Evolutionary conservation across 2,329 filamentous ascomycete genomes (phyloP), one percentile per base, ranked within the genome.

Genomic region (Bretziella fagacearum): DNA sequence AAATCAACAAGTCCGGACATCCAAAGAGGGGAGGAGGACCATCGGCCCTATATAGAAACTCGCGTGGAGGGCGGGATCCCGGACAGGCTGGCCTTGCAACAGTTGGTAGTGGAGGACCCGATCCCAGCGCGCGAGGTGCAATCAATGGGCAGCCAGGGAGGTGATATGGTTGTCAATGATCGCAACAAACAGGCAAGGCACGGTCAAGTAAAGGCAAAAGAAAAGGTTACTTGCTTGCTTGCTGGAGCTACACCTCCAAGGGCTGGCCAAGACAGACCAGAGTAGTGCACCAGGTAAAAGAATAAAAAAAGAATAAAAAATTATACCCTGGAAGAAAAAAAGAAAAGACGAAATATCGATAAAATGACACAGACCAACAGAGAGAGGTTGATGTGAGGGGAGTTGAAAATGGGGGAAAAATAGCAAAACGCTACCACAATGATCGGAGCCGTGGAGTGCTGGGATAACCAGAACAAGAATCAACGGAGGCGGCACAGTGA

Each of bases 301-400:
- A 30, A 43, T 48, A 52, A 53, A 51, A 15, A 27, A 35, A 29
- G 36, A 13, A 15, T 5, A 23, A 20, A 40, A 30, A 20, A 43
- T 27, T 33, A 17, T 22, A 32, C 4, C 25, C 43, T 15, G 20
- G 37, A 48, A 43, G 20, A 48, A 36, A 44, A n/a, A 40, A 40
- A 22, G 22, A 11, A 39, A 39, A 39, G 17, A 22, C 8, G 23
- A 39, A 39, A 39, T 18, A 39, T 10, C 35, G 35, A 39, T 39
- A 39, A 39, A 39, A 39, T 39, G 35, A 39, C 35, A 39, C 35
- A 39, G 35, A 39, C 35, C 35, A 39, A 39, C 35, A 39, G 18
- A 20, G 11, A 57, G 55, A 53, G 53, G 17, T 39, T 20, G 35
- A 39, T 56, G 56, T 53, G 40, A 53, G 51, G 53, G 49, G 41